phyloP scores from a whole-genome alignment of 73 alveolate species.

The Paramecium bursaria region DNA sequence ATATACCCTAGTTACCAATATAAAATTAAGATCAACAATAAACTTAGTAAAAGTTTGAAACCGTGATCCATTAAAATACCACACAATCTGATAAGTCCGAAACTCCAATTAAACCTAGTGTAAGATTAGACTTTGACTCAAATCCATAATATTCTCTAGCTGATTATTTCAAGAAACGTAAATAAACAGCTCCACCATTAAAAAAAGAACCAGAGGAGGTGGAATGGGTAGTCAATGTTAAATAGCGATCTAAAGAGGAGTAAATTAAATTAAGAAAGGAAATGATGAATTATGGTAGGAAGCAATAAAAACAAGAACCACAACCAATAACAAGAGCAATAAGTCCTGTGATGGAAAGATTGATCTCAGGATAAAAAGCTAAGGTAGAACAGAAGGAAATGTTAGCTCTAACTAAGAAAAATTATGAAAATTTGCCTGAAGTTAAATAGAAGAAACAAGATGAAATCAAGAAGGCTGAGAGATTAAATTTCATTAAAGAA shows the following conservation, averaged over 20 bases:
- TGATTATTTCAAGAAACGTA: conserved; percentile 26
- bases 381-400: conserved; percentile 67
- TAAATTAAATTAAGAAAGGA: conserved; percentile 52
- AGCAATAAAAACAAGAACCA: neutral
- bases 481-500: conserved; percentile 1
- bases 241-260: conserved; percentile 52
- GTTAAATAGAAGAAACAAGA: conserved; percentile 55
- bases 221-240: conserved; percentile 45
- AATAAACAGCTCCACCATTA: conserved; percentile 14
- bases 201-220: conserved; percentile 3
- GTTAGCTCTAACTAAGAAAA: conserved; percentile 68
- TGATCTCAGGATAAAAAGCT: conserved; percentile 45
- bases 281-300: conserved; percentile 63
- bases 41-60: too few relatives aligned
- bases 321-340: conserved; percentile 1
- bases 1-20: too few relatives aligned
- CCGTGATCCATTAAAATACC: too few relatives aligned
- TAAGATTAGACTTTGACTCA: conserved; percentile 18
- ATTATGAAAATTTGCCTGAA: conserved; percentile 69
- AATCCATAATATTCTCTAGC: conserved; percentile 11
- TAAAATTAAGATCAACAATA: too few relatives aligned
- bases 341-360: conserved; percentile 57
- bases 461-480: conserved; percentile 11
- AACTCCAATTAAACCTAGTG: too few relatives aligned
- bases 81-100: too few relatives aligned